A percentile compares a stretch with the other conserved stretches of the same genome.
These are phyloP conservation scores for Oehlia diaphana DNA, from an alignment of 192 early-diverging fungal species.

Conservation along the genomic window DNA sequence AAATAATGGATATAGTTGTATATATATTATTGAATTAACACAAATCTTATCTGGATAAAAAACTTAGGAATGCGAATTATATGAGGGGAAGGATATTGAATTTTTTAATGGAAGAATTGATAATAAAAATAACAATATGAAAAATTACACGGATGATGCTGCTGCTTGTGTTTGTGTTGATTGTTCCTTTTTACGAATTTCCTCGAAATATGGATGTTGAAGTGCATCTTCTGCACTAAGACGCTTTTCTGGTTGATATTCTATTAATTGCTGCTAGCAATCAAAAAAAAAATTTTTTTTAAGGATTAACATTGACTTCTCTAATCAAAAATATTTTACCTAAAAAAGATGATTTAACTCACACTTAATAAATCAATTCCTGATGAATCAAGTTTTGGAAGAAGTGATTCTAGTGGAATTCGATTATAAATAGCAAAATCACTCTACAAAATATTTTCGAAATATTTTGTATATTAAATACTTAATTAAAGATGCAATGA, in stretches of 20 bases:
- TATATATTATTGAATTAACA: neutral
- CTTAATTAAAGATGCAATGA: neutral
- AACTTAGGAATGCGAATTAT: too few relatives aligned
- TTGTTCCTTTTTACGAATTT: conserved; percentile 33
- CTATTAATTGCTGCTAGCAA: conserved; percentile 22
- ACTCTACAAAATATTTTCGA: conserved; percentile 36
- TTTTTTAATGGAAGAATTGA: too few relatives aligned
- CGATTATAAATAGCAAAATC: conserved; percentile 77
- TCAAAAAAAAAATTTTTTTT: neutral
- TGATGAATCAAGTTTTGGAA: conserved; percentile 80
- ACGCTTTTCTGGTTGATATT: conserved; percentile 29
- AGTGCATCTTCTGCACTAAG: conserved; percentile 28
- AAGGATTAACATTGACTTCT: neutral
- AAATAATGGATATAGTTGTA: too few relatives aligned
- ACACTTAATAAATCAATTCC: conserved; percentile 86
- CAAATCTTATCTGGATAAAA: too few relatives aligned
- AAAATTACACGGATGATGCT: conserved; percentile 13
- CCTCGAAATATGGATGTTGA: conserved; percentile 30
- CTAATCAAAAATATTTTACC: neutral
- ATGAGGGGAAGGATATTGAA: too few relatives aligned
- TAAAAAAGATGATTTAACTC: conserved; percentile 25
- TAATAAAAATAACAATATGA: neutral
- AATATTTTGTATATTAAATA: conserved; percentile 1
- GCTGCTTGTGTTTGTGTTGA: conserved; percentile 16
- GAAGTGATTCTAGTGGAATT: conserved; percentile 68